These are phyloP conservation scores for Ascodesmis nigricans DNA, from an alignment of 495 filamentous ascomycete species.

Conservation along the genomic window DNA sequence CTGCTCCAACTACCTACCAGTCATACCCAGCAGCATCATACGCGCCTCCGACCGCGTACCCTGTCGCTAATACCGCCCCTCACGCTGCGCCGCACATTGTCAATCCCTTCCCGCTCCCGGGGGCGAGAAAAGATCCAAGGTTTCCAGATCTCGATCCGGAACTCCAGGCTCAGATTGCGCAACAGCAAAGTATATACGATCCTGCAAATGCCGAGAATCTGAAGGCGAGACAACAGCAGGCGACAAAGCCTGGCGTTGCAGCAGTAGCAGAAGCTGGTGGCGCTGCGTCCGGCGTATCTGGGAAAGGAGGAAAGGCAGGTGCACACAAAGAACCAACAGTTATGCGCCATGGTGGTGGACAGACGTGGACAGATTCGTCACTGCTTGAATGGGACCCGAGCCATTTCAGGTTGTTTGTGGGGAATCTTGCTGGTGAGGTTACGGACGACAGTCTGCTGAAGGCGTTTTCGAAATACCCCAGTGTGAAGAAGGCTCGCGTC, in stretches of 20 bases:
- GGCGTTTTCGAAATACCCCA: conserved; percentile 71
- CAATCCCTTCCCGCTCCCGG: conserved; percentile 61
- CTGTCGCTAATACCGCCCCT: conserved; percentile 24
- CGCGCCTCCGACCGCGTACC: conserved; percentile 12
- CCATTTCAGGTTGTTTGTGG: conserved; percentile 86
- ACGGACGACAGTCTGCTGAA: conserved; percentile 90
- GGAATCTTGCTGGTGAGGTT: conserved; percentile 94
- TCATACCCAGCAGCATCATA: conserved; percentile 12
- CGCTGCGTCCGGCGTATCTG: conserved; percentile 27
- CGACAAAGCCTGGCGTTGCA: conserved; percentile 9
- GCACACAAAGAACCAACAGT: conserved; percentile 49
- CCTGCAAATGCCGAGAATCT: conserved; percentile 26
- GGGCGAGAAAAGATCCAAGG: conserved; percentile 21
- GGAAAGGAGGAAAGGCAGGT: conserved; percentile 25
- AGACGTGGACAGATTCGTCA: conserved; percentile 66
- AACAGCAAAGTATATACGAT: conserved; percentile 88
- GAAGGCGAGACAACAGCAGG: conserved; percentile 10
- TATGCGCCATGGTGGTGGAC: conserved; percentile 63
- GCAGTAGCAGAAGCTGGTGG: conserved; percentile 24
- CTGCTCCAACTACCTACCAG: conserved; percentile 20
- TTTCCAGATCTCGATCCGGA: conserved; percentile 50
- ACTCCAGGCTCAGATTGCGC: conserved; percentile 77
- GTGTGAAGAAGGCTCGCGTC: conserved; percentile 81
- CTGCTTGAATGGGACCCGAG: conserved; percentile 91
- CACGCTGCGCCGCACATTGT: conserved; percentile 48